Percentiles rank a stretch among this genome's conserved stretches.
phyloP scores from a whole-genome alignment of 1,284 basidiomycete species.

The Rhodotorula sp. region DNA sequence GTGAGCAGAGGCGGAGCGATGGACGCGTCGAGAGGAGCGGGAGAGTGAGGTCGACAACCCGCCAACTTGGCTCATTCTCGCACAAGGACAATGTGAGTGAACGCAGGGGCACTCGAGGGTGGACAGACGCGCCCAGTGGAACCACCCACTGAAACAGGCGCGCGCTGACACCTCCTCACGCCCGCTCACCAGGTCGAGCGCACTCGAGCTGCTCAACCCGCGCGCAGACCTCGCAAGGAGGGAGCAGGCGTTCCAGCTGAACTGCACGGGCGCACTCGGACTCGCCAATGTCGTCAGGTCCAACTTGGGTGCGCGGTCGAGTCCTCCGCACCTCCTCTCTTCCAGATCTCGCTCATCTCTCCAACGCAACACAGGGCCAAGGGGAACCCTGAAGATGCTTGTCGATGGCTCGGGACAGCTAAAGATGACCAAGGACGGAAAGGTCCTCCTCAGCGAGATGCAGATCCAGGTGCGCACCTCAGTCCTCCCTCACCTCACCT shows the following conservation, averaged over 20 bases:
- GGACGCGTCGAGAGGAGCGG: not conserved
- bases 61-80: not conserved
- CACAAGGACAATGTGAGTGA: not conserved
- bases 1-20: too few relatives aligned
- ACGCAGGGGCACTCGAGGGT: not conserved
- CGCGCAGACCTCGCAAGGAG: slow-evolving; percentile 33
- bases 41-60: not conserved
- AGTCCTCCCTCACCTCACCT: not conserved
- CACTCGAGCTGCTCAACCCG: slow-evolving; percentile 33
- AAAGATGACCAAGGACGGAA: slow-evolving; percentile 99
- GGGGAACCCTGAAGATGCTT: slow-evolving; percentile 98
- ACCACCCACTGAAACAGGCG: not conserved
- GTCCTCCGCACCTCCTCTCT: slow-evolving; percentile 42
- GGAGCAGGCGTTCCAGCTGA: slow-evolving; percentile 38
- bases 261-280: slow-evolving; percentile 81
- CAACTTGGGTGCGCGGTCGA: slow-evolving; percentile 71
- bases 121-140: not conserved
- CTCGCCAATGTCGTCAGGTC: slow-evolving; percentile 96
- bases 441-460: slow-evolving; percentile 98
- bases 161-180: not conserved
- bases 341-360: not conserved
- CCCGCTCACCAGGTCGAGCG: slow-evolving; percentile 9
- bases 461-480: slow-evolving; percentile 76
- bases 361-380: slow-evolving; percentile 62
- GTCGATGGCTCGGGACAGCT: slow-evolving; percentile 99